A percentile compares a stretch with the other conserved stretches of the same genome.
phyloP scores from a whole-genome alignment of 2,329 filamentous ascomycete genomes.

The Diplodia intermedia region DNA sequence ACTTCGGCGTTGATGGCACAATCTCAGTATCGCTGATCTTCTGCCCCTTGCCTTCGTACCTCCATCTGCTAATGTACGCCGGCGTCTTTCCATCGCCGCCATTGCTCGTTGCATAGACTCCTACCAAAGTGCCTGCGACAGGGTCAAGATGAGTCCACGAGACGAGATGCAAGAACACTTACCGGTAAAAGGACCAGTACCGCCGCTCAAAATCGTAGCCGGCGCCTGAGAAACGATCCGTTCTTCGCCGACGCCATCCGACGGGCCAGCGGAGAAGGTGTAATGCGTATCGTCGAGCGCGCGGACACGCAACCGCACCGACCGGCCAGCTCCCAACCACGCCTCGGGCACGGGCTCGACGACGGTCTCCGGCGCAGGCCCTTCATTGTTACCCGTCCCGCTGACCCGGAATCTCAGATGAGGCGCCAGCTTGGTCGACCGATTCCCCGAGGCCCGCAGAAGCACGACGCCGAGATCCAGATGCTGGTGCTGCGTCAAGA shows the following conservation, averaged over 20 bases:
- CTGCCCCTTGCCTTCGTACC: constrained; percentile 47
- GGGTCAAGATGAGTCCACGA: background rate
- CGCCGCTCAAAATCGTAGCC: constrained; percentile 43
- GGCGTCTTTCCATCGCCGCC: constrained; percentile 53
- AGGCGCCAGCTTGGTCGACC: background rate
- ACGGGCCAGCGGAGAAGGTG: constrained; percentile 41
- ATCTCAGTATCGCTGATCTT: constrained; percentile 47
- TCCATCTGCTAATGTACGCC: constrained; percentile 59
- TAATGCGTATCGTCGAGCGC: constrained; percentile 58
- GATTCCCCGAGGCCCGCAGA: constrained; percentile 34
- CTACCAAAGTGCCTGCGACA: constrained; percentile 56
- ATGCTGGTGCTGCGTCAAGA: constrained; percentile 61
- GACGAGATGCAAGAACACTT: background rate
- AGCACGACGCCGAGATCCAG: constrained; percentile 53
- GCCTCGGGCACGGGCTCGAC: constrained; percentile 49
- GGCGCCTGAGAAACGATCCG: constrained; percentile 38
- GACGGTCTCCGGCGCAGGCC: constrained; percentile 49
- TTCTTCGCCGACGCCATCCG: constrained; percentile 30
- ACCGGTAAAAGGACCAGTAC: constrained; percentile 36
- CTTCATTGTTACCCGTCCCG: constrained; percentile 53
- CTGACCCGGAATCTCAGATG: constrained; percentile 49
- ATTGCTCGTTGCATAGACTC: constrained; percentile 62
- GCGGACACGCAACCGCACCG: constrained; percentile 51
- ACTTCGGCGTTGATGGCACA: constrained; percentile 38
- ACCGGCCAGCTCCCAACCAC: constrained; percentile 46